Percentiles rank a stretch among this genome's conserved stretches.
Evolutionary conservation across 306 rosid species (phyloP).

Genomic region (Argentina anserina): DNA sequence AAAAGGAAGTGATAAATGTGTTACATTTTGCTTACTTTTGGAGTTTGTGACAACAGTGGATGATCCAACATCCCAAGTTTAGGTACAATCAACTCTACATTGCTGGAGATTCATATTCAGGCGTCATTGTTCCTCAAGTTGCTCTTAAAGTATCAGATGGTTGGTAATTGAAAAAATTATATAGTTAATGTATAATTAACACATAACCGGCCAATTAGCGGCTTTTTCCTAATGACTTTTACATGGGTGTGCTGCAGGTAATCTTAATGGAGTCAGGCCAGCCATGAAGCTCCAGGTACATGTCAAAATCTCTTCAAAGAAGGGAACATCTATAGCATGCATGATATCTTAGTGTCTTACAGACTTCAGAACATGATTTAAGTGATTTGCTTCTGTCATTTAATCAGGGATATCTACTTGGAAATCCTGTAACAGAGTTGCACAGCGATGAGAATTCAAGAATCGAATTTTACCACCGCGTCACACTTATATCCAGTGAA

Average conservation of each 20-base stretch:
- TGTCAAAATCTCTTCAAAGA: not conserved
- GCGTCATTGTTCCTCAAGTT: slow-evolving; percentile 26
- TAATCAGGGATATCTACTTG: slow-evolving; percentile 32
- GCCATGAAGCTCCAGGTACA: slow-evolving; percentile 18
- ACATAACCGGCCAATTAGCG: no score
- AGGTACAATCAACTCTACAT: slow-evolving; percentile 20
- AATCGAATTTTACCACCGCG: slow-evolving; percentile 15
- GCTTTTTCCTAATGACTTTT: not conserved
- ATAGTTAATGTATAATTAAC: not conserved
- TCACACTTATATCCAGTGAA: slow-evolving; percentile 24
- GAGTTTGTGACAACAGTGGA: slow-evolving; percentile 29
- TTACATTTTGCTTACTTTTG: not conserved
- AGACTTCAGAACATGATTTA: not conserved
- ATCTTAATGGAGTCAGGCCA: slow-evolving; percentile 15
- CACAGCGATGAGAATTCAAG: slow-evolving; percentile 18
- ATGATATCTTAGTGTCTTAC: not conserved
- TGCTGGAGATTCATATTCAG: slow-evolving; percentile 38
- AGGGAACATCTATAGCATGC: not conserved
- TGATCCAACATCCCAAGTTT: slow-evolving; percentile 21
- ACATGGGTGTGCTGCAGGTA: slow-evolving; percentile 13
- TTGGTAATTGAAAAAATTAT: slow-evolving; percentile 1
- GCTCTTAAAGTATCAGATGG: slow-evolving; percentile 24
- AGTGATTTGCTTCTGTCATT: not conserved
- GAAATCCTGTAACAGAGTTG: slow-evolving; percentile 22
- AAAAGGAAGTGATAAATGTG: not conserved